Conservation (phyloP, 2,329 filamentous ascomycete genomes). For the Colletotrichum sp. region DNA sequence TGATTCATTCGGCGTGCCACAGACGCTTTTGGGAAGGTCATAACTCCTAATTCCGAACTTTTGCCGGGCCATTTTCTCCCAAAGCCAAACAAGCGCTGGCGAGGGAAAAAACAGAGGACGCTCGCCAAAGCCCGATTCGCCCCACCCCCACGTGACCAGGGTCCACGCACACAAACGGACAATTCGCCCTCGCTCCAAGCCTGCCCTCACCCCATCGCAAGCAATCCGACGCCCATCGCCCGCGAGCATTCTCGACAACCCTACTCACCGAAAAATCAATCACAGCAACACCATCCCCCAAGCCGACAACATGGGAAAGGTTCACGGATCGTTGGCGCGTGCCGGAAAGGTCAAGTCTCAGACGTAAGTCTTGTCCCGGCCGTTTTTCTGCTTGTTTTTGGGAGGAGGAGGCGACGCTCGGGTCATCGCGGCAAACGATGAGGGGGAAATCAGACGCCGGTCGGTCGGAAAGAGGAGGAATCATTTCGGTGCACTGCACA, state of each 20-base stretch:
- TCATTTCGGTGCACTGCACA: background rate
- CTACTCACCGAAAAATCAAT: constrained; percentile 14
- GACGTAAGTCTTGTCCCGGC: constrained; percentile 53
- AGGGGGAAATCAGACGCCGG: background rate
- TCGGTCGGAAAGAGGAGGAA: background rate
- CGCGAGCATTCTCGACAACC: constrained; percentile 14
- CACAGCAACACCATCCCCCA: constrained; percentile 21
- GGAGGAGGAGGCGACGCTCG: background rate
- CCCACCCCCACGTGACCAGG: constrained; percentile 18
- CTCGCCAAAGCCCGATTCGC: background rate
- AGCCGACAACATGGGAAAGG: constrained; percentile 37
- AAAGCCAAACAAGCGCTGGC: background rate
- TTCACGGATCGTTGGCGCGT: constrained; percentile 93
- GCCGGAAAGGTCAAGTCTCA: constrained; percentile 98
- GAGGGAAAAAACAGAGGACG: background rate
- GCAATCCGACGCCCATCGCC: background rate
- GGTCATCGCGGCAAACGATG: background rate
- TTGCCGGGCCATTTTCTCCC: background rate
- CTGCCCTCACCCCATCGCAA: constrained; percentile 11
- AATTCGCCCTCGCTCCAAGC: constrained; percentile 7
- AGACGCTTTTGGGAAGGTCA: background rate
- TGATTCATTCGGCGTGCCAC: constrained; percentile 6
- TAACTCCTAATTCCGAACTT: background rate
- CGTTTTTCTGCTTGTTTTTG: background rate
- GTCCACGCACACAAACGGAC: constrained; percentile 12